A percentile compares a stretch with the other conserved stretches of the same genome.
Evolutionary conservation across 441 rosid species (phyloP).

Genomic region (Pelargonium australe): DNA sequence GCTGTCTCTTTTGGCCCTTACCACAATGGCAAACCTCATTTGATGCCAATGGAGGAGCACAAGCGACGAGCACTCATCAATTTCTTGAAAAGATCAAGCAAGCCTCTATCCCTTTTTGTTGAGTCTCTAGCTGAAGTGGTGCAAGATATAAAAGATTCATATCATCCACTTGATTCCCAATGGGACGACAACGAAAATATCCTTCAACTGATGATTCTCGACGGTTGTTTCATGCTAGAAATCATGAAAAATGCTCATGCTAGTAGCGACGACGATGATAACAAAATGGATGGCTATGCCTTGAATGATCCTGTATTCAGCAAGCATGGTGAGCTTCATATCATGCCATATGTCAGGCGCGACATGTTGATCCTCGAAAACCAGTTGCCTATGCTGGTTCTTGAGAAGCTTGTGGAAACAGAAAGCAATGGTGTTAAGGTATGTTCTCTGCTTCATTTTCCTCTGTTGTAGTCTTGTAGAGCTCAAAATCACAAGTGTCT

Average conservation of each 20-base stretch:
- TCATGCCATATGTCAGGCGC: conserved; percentile 30
- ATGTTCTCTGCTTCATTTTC: neutral
- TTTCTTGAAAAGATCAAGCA: conserved; percentile 27
- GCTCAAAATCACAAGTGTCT: neutral
- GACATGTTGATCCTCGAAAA: conserved; percentile 49
- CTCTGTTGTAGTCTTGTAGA: too few species aligned
- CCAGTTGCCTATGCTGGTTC: conserved; percentile 39
- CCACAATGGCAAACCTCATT: conserved; percentile 27
- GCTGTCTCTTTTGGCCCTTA: conserved; percentile 42
- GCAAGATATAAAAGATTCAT: conserved; percentile 25
- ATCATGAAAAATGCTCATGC: conserved; percentile 22
- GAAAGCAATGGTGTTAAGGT: conserved; percentile 28
- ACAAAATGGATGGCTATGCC: conserved; percentile 19
- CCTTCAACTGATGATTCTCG: conserved; percentile 40
- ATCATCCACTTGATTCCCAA: conserved; percentile 24
- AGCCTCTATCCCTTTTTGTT: conserved; percentile 18
- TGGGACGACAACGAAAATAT: conserved; percentile 21
- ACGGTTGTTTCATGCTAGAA: conserved; percentile 55
- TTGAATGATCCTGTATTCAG: conserved; percentile 40
- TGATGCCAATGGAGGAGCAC: conserved; percentile 48
- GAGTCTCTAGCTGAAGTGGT: conserved; percentile 21
- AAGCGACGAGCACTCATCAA: conserved; percentile 34
- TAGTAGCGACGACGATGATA: too few species aligned
- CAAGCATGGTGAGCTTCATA: conserved; percentile 34
- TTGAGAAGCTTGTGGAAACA: conserved; percentile 23